A percentile compares a stretch with the other conserved stretches of the same genome.
Evolutionary conservation across 768 basidiomycete genomes (phyloP).

Genomic region (Boletus rubroflammeus): DNA sequence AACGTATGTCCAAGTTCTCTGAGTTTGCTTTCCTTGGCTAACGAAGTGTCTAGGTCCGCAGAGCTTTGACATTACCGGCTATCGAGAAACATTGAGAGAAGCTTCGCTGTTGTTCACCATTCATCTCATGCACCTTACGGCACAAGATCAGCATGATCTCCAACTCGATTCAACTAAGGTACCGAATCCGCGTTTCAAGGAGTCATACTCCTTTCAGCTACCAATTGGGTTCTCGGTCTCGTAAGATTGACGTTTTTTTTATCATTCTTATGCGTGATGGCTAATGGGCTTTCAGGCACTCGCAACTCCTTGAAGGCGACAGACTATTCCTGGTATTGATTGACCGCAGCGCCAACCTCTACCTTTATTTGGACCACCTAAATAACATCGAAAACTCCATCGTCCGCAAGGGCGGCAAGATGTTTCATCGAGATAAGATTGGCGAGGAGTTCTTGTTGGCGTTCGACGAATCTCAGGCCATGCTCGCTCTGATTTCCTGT

Average conservation of each 20-base stretch:
- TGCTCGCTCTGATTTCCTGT: constrained; percentile 43
- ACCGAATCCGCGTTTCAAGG: constrained; percentile 26
- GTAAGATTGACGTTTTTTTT: constrained; percentile 9
- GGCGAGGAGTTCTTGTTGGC: constrained; percentile 44
- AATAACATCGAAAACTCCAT: constrained; percentile 35
- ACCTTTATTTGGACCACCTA: constrained; percentile 38
- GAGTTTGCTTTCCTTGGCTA: background rate
- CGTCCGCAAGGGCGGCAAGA: constrained; percentile 28
- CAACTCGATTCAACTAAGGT: constrained; percentile 22
- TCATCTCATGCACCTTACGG: constrained; percentile 28
- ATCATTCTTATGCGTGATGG: background rate
- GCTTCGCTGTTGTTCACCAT: constrained; percentile 24
- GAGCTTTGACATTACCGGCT: constrained; percentile 18
- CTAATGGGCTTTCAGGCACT: constrained; percentile 22
- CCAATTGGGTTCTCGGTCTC: constrained; percentile 23
- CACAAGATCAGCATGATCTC: constrained; percentile 29
- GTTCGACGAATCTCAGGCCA: constrained; percentile 49
- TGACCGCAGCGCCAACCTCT: constrained; percentile 30
- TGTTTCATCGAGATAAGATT: constrained; percentile 43
- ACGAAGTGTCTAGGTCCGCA: constrained; percentile 9
- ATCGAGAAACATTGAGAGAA: constrained; percentile 16
- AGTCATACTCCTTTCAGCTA: constrained; percentile 24
- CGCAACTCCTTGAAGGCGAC: constrained; percentile 40
- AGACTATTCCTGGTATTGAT: constrained; percentile 40
- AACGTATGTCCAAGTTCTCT: background rate